Conservation (phyloP, 83 land plant species). For the Picea mariana region DNA sequence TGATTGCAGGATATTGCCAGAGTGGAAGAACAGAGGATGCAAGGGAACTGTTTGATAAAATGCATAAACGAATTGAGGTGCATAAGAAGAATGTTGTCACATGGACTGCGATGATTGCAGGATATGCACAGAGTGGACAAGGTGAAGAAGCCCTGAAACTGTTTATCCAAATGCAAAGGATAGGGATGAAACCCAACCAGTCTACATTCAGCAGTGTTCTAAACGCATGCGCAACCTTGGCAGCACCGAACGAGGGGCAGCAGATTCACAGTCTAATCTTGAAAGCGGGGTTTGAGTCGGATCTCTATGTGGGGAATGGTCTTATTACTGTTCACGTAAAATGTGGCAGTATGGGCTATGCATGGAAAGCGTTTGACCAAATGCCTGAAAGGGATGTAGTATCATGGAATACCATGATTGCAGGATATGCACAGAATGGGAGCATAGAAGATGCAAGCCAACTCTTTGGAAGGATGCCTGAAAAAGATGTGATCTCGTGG, state of each 20-base stretch:
- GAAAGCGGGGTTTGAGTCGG: slow-evolving; percentile 46
- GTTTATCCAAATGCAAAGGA: slow-evolving; percentile 35
- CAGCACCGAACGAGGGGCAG: slow-evolving; percentile 49
- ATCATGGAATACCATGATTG: slow-evolving; percentile 6
- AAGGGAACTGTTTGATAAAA: background rate
- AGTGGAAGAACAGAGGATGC: background rate
- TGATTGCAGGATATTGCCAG: slow-evolving; percentile 4
- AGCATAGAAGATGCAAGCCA: slow-evolving; percentile 35
- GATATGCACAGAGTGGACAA: slow-evolving; percentile 33
- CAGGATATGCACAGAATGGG: slow-evolving; percentile 15
- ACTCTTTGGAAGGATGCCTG: slow-evolving; percentile 41
- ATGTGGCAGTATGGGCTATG: slow-evolving; percentile 37
- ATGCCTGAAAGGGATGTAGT: background rate
- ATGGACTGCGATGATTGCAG: slow-evolving; percentile 47
- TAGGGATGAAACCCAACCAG: slow-evolving; percentile 36
- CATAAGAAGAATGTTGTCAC: slow-evolving; percentile 17
- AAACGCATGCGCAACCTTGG: slow-evolving; percentile 61
- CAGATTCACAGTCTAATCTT: slow-evolving; percentile 64
- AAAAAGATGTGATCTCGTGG: slow-evolving; percentile 44
- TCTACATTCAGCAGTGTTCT: slow-evolving; percentile 55
- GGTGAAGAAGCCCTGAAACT: slow-evolving; percentile 28
- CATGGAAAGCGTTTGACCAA: background rate
- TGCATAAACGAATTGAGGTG: slow-evolving; percentile 15
- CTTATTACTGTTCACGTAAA: slow-evolving; percentile 57
- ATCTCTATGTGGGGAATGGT: slow-evolving; percentile 48